Evolutionary conservation across 306 rosid genomes (phyloP).

Genomic region (Pterocarpus santalinus): DNA sequence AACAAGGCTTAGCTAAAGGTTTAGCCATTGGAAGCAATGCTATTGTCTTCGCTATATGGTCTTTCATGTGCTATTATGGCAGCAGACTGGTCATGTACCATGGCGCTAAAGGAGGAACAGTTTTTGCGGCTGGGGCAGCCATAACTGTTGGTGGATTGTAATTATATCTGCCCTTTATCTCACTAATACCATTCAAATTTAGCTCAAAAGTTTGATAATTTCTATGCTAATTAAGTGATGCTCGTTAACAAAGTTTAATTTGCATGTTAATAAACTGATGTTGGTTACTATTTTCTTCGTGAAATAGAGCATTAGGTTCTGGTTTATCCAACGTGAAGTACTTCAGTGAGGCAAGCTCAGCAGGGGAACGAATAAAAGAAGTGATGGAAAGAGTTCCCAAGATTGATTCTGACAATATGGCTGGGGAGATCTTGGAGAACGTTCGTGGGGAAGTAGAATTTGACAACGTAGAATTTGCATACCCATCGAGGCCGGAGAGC

Average conservation of each 20-base stretch:
- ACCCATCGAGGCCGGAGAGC: conserved; percentile 75
- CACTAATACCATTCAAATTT: not conserved
- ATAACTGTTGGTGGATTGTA: conserved; percentile 83
- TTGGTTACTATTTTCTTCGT: not conserved
- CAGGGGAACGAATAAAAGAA: conserved; percentile 71
- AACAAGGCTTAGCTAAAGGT: conserved; percentile 80
- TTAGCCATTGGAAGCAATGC: conserved; percentile 85
- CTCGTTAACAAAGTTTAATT: too few species aligned
- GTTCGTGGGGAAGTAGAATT: conserved; percentile 73
- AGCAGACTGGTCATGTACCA: conserved; percentile 82
- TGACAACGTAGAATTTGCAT: conserved; percentile 57
- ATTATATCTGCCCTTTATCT: not conserved
- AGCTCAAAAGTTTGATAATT: too few species aligned
- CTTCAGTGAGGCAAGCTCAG: conserved; percentile 72
- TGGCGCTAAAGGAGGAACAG: conserved; percentile 77
- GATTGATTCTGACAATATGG: conserved; percentile 73
- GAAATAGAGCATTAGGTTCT: conserved; percentile 65
- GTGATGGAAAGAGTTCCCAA: conserved; percentile 71
- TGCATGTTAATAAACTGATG: not conserved
- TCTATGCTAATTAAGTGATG: too few species aligned
- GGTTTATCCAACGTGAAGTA: conserved; percentile 72
- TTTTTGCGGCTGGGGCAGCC: conserved; percentile 76
- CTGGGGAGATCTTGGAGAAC: conserved; percentile 55
- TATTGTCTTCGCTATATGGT: conserved; percentile 74
- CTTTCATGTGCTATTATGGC: conserved; percentile 76